Base-by-base conservation (phyloP, 441 rosid species). In the Arabidopsis hybrid region DNA sequence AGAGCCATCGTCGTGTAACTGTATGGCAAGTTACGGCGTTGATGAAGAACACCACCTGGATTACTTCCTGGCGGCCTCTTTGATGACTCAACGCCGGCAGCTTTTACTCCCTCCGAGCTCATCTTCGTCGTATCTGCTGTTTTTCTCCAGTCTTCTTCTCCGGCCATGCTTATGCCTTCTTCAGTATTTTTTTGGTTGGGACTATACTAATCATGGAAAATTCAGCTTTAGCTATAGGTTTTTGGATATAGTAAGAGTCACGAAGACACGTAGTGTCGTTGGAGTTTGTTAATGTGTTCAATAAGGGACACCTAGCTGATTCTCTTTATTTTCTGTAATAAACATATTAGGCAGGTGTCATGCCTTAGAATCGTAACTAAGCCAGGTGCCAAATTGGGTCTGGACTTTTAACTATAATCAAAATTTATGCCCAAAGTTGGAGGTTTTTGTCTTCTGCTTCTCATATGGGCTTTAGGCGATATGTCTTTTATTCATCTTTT, bases 91-190 rank as follows among this genome's bases (percentile, higher is more conserved):
- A 83, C 85, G 0, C 90, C 91, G 1, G 96, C 84, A 0, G 87
- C 88, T 62, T 69, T 85, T 35, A 84, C 85, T 38, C 68, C 83
- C 42, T 86, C 92, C 1, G 86, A 76, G 5, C 82, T 85, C 95
- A 86, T 89, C 83, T 83, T 86, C 67, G 85, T 84, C 2, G 94
- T 89, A 46, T 91, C 93, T 11, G 92, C 92, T 0, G 42, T 78
- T 64, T 83, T 85, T 63, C 80, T 88, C 89, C 91, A 86, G 0
- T 85, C 89, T 50, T 77, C 81, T 4, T 78, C 74, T 16, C 74
- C 84, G 59, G 83, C 85, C 93, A 83, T 86, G 2, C 7, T 67
- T 60, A 2, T 46, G 9, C 45, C 14, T 18, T 38, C 2, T 49
- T 65, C 58, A 49, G 7, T 8, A 3, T 4, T 31, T 31, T 31